phyloP scores from a whole-genome alignment of 2,329 filamentous ascomycete species.

The Trichothecium roseum region DNA sequence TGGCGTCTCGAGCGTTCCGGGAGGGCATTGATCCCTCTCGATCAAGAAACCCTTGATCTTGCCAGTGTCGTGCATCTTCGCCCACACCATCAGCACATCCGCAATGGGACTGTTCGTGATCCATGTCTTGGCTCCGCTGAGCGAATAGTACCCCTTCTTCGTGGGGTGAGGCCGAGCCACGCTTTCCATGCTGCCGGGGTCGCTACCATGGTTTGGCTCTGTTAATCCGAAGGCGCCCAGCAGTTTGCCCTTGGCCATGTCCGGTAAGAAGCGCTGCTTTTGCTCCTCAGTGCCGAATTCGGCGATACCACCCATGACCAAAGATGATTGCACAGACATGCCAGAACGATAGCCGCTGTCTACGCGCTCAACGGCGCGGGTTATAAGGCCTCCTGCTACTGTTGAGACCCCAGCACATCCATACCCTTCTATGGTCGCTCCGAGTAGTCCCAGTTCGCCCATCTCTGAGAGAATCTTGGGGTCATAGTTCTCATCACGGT shows the following conservation, averaged over 20 bases:
- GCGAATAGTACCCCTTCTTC: slow-evolving; percentile 69
- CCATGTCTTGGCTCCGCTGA: slow-evolving; percentile 86
- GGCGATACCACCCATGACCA: slow-evolving; percentile 89
- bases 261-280: slow-evolving; percentile 73
- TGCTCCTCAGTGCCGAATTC: slow-evolving; percentile 81
- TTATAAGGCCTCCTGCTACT: slow-evolving; percentile 83
- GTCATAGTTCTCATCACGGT: slow-evolving; percentile 78
- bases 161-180: slow-evolving; percentile 73
- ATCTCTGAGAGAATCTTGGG: slow-evolving; percentile 79
- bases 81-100: slow-evolving; percentile 82
- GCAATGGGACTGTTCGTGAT: slow-evolving; percentile 91
- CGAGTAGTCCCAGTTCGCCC: slow-evolving; percentile 83
- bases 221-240: slow-evolving; percentile 84
- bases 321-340: slow-evolving; percentile 86
- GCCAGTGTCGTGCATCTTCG: slow-evolving; percentile 79
- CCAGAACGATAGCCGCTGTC: slow-evolving; percentile 87
- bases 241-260: slow-evolving; percentile 72
- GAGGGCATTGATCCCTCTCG: slow-evolving; percentile 73
- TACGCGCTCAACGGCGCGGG: slow-evolving; percentile 79
- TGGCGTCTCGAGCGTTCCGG: slow-evolving; percentile 84
- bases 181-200: slow-evolving; percentile 86
- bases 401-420: slow-evolving; percentile 81
- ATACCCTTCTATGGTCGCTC: slow-evolving; percentile 78
- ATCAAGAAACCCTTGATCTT: slow-evolving; percentile 92
- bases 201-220: slow-evolving; percentile 86